Evolutionary conservation across 371 early-diverging fungal species (phyloP), one percentile per base, ranked within the genome.

Genomic region (Cokeromyces recurvatus): DNA sequence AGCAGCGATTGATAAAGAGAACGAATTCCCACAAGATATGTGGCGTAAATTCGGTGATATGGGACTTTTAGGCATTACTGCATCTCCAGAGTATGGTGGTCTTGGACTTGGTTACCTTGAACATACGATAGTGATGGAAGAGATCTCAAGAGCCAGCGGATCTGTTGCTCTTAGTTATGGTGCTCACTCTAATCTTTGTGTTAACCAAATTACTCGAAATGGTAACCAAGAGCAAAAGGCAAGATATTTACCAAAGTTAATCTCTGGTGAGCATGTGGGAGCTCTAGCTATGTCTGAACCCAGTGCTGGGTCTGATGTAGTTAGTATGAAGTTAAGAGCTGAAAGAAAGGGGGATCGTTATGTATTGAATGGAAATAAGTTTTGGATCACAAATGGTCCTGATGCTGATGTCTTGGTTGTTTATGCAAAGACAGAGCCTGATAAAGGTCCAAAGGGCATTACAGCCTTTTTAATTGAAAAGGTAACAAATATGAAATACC

Each of bases 331-430:
- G 58, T 61, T 92, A 34, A 66, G 74, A 4, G 98, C 98, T 0
- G 91, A 89, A 9, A 84, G 82, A 69, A 85, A 86, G 63, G 94
- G 92, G 25, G 85, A 84, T 59, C 61, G 59, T 15, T 95, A 92
- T 59, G 64, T 91, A 4, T 55, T 91, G 43, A 92, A 90, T 50
- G 91, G 91, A 1, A 90, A 84, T 59, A 95, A 95, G 74, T 84
- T 94, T 72, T 97, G 98, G 98, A 97, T 97, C 64, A 97, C 98
- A 32, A 97, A 97, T 72, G 96, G 96, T 3, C 94, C 94, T 14
- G 94, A 94, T 68, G 95, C 95, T 11, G 84, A 96, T 62, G 85
- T 85, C 2, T 63, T 96, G 48, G 90, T 97, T 7, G 95, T 96
- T 7, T 97, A 96, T 64, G 96, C 96, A 27, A 95, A 95, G 74